Conservation (phyloP, 148 eudicot genomes). For the Nyssa sinensis region DNA sequence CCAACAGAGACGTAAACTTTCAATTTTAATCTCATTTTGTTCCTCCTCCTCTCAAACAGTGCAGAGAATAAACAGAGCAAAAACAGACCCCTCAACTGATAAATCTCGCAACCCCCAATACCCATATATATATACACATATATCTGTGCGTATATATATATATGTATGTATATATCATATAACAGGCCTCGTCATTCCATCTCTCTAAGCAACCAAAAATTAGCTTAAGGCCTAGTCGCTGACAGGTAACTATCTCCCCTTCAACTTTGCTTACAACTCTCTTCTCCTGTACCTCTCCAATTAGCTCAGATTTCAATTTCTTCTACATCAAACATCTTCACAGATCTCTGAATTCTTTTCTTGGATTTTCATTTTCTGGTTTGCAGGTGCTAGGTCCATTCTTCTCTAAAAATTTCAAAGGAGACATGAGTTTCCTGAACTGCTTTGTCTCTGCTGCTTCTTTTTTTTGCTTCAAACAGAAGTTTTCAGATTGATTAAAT, state of each 20-base stretch:
- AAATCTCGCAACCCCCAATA: neutral
- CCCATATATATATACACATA: neutral
- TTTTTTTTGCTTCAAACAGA: conserved; percentile 35
- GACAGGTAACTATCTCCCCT: conserved; percentile 34
- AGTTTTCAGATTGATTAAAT: conserved; percentile 18
- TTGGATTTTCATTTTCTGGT: neutral
- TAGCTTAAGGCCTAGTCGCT: conserved; percentile 22
- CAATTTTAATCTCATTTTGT: conserved; percentile 7
- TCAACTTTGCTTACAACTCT: conserved; percentile 20
- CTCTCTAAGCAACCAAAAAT: conserved; percentile 16
- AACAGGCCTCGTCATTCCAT: conserved; percentile 15
- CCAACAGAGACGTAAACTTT: conserved; percentile 12
- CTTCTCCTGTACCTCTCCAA: conserved; percentile 12
- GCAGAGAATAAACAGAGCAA: neutral
- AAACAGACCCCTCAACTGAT: conserved; percentile 26
- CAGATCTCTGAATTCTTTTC: neutral
- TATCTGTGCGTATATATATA: neutral
- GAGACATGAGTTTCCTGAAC: conserved; percentile 20
- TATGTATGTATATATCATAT: neutral
- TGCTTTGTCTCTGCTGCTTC: conserved; percentile 30
- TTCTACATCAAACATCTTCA: conserved; percentile 8
- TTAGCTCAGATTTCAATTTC: conserved; percentile 57
- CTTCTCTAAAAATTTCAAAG: conserved; percentile 29
- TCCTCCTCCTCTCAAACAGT: neutral
- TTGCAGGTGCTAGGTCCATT: conserved; percentile 36